Base-by-base conservation (phyloP, 2,329 filamentous ascomycete species). In the Aphanocladium album region DNA sequence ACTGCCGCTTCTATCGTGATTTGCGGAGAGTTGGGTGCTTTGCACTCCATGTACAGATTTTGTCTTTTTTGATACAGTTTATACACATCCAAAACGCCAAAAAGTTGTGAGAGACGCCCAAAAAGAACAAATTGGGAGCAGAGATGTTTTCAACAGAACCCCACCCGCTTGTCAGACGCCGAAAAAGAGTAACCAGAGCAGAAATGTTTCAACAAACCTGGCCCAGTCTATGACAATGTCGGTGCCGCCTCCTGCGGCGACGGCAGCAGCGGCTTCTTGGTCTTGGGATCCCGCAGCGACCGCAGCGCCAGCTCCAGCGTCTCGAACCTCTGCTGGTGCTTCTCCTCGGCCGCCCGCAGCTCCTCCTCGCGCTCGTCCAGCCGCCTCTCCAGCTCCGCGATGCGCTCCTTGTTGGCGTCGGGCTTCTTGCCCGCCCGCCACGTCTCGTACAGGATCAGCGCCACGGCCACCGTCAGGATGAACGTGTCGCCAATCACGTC, bases 401-500 rank as follows among this genome's bases (percentile, higher is more conserved):
- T 79, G 63, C 73, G 79, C 67, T 84, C 79, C 47, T 77, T 73
- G 66, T 83, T 85, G 58, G 74, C 65, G 66, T 88, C 85, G 9
- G 85, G 84, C 70, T 88, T 88, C 65, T 79, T 75, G n/a, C 79
- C 77, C 8, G 81, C 75, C 65, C 79, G 81, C 70, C 83, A 82
- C 64, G 83, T 86, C 72, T 88, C 85, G 70, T 84, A 88, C 39
- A 87, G 72, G 60, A 88, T 80, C 54, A 88, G 70, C 21, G 72
- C 78, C 16, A 77, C 75, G 7, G 84, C 85, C 27, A 88, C 84
- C 6, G 78, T 68, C 21, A 88, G 77, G 62, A 88, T 87, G 68
- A 88, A 88, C 17, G 76, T 74, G 64, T 88, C 85, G 45, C 85
- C 85, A 54, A 85, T 74, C 17, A 88, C 85, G 67, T 88, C 85